Base-by-base conservation (phyloP, 352 stramenopile genomes). In the Pseudoperonospora humuli region DNA sequence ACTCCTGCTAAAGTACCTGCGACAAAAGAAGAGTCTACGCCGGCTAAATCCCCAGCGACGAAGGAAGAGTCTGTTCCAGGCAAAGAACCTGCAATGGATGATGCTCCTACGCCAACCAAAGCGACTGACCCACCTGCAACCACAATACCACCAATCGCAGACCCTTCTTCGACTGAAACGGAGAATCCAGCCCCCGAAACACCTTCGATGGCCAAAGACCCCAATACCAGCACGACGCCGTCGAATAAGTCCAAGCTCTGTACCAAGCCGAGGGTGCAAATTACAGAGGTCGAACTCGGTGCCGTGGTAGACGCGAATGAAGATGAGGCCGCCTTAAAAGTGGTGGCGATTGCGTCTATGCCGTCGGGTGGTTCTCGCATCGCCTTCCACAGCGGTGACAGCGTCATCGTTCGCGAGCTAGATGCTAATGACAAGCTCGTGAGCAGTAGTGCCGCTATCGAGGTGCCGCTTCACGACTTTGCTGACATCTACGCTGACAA, bases 401-500 rank as follows among this genome's bases (percentile, higher is more conserved):
- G 57, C 26, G 54, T 69, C 15, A 59, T 75, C 34, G 67, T 79
- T 6, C 54, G 66, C 8, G 56, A 76, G 28, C 54, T 83, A 0
- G 70, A 83, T 32, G 60, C 55, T 2, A 65, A 44, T 17, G 70
- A 79, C 58, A 67, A 71, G 45, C 19, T 75, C 15, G 64, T 78
- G 28, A 56, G 34, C 21, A 65, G 58, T 23, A 63, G 38, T n/a
- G 26, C 67, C 9, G 48, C 50, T 3, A 45, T 75, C 6, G 46
- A 70, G 39, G 67, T 75, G 3, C 52, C 57, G n/a, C 38, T 61
- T 18, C 29, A 73, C 24, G 70, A 82, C 55, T 82, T 82, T 37
- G 67, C 52, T 13, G 70, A 82, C 43, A 61, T 82, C 21, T 56
- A 82, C 49, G 65, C 70, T 14, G 70, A 82, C 39, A 41, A 61